A percentile compares a stretch with the other conserved stretches of the same genome.
phyloP scores from a whole-genome alignment of 2,329 filamentous ascomycete species.

The Curvularia lunata region DNA sequence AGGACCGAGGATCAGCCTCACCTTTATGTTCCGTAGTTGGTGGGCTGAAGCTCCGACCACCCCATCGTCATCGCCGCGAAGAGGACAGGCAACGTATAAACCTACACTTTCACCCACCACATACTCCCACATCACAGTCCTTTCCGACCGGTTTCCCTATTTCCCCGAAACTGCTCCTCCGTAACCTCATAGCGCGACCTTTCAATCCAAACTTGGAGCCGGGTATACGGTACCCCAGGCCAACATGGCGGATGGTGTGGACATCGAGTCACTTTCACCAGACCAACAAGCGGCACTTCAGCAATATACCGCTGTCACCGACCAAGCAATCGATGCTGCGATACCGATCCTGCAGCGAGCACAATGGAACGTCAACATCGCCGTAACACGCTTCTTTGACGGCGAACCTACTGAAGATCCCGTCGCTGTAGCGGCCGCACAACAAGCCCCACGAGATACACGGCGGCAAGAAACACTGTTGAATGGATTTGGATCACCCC shows the following conservation, averaged over 20 bases:
- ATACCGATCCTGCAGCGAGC: slow-evolving; percentile 81
- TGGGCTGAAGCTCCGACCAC: slow-evolving; percentile 21
- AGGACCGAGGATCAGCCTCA: slow-evolving; percentile 24
- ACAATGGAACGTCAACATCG: slow-evolving; percentile 97
- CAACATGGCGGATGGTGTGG: slow-evolving; percentile 54
- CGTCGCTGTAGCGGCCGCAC: slow-evolving; percentile 72
- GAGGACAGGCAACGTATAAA: slow-evolving; percentile 24
- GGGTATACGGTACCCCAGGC: background rate
- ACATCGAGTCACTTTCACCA: slow-evolving; percentile 73
- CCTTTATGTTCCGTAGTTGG: slow-evolving; percentile 14
- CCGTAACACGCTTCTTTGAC: slow-evolving; percentile 97
- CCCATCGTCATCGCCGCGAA: slow-evolving; percentile 23
- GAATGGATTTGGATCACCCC: slow-evolving; percentile 53
- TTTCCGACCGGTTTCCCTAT: slow-evolving; percentile 16
- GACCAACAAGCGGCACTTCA: slow-evolving; percentile 84
- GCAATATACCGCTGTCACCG: slow-evolving; percentile 86
- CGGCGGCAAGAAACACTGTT: slow-evolving; percentile 76
- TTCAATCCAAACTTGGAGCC: background rate
- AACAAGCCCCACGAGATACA: slow-evolving; percentile 65
- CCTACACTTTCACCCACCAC: slow-evolving; percentile 5
- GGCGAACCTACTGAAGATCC: slow-evolving; percentile 82
- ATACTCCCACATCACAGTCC: slow-evolving; percentile 22
- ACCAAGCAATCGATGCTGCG: slow-evolving; percentile 78
- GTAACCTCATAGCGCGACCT: background rate
- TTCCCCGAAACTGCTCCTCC: background rate